Evolutionary conservation across 495 filamentous ascomycete species (phyloP).

Genomic region (Evernia prunastri): DNA sequence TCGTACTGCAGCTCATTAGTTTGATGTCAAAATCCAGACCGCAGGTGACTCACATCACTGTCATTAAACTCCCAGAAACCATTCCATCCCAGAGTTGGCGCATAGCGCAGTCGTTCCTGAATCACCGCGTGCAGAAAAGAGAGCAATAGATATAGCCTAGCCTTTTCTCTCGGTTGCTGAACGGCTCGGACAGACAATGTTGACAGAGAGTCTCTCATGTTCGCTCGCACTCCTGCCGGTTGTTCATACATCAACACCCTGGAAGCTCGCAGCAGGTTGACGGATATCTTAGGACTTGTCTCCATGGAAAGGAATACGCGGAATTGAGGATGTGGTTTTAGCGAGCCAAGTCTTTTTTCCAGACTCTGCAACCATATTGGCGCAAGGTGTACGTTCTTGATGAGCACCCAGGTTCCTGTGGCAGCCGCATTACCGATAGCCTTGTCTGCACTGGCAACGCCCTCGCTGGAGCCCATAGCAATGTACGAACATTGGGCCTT

Average conservation of each 20-base stretch:
- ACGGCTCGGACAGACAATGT: constrained; percentile 68
- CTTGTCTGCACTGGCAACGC: constrained; percentile 85
- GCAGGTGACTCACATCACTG: constrained; percentile 72
- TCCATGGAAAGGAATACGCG: constrained; percentile 97
- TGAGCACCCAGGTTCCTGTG: constrained; percentile 87
- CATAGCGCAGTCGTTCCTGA: constrained; percentile 92
- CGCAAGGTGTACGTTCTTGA: constrained; percentile 98
- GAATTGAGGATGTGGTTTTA: constrained; percentile 93
- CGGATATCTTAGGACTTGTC: constrained; percentile 90
- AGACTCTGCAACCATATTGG: constrained; percentile 93
- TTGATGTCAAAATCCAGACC: not conserved
- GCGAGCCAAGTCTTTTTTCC: constrained; percentile 90
- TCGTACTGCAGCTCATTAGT: constrained; percentile 63
- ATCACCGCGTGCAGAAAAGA: constrained; percentile 95
- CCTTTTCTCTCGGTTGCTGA: constrained; percentile 83
- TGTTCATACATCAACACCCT: constrained; percentile 97
- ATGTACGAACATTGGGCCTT: constrained; percentile 85
- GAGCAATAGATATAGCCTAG: constrained; percentile 83
- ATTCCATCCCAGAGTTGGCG: constrained; percentile 93
- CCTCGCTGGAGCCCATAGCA: constrained; percentile 97
- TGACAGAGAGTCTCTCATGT: constrained; percentile 96
- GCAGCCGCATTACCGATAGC: constrained; percentile 90
- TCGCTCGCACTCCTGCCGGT: constrained; percentile 89
- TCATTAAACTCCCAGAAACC: constrained; percentile 99
- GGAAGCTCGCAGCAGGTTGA: constrained; percentile 89